phyloP scores from a whole-genome alignment of 371 early-diverging fungal species.

The Haplosporangium sp. region DNA sequence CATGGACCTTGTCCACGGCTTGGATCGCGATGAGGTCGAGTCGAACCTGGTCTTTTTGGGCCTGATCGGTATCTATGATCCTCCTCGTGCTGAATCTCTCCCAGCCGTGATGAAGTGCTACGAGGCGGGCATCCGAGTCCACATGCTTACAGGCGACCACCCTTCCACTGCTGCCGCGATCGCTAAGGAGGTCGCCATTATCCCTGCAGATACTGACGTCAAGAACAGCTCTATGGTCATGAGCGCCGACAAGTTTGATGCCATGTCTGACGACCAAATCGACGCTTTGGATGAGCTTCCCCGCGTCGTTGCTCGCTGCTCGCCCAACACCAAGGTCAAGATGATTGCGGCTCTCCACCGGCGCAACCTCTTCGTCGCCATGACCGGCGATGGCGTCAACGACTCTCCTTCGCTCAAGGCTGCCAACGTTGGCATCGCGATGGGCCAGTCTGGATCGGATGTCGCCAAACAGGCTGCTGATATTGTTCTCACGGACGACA shows the following conservation, averaged over 20 bases:
- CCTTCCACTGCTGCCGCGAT: constrained; percentile 94
- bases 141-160: constrained; percentile 97
- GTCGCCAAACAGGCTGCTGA: constrained; percentile 93
- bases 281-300: constrained; percentile 85
- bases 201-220: constrained; percentile 62
- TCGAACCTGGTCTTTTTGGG: constrained; percentile 86
- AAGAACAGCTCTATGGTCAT: constrained; percentile 71
- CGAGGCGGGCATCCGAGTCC: constrained; percentile 90
- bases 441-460: constrained; percentile 91
- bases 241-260: constrained; percentile 88
- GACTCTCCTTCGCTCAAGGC: constrained; percentile 92
- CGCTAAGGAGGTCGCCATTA: constrained; percentile 93
- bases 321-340: constrained; percentile 96
- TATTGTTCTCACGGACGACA: constrained; percentile 89
- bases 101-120: constrained; percentile 88
- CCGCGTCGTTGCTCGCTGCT: constrained; percentile 92
- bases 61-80: constrained; percentile 93
- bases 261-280: constrained; percentile 81
- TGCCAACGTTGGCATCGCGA: constrained; percentile 92
- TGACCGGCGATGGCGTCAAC: constrained; percentile 94
- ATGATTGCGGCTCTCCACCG: constrained; percentile 95
- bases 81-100: constrained; percentile 83
- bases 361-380: constrained; percentile 69
- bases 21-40: constrained; percentile 73
- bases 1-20: constrained; percentile 61